Conservation (phyloP, 768 basidiomycete genomes). For the Tulasnella sp. region DNA sequence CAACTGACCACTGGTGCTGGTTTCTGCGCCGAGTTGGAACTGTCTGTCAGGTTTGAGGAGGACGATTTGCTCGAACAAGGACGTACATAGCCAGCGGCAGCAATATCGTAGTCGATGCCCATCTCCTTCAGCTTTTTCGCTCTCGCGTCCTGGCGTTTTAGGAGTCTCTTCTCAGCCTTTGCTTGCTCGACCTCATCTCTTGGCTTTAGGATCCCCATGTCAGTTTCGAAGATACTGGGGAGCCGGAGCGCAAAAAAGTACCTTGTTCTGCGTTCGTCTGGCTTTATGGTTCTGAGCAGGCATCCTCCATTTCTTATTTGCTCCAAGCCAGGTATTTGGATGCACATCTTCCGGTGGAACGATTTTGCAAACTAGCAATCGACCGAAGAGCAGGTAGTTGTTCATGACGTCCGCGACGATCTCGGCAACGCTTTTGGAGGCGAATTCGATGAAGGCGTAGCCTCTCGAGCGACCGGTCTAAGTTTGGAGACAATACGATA, state of each 20-base stretch:
- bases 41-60: neutral
- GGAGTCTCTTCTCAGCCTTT: conserved; percentile 56
- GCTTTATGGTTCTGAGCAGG: conserved; percentile 68
- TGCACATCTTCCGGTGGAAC: conserved; percentile 87
- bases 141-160: conserved; percentile 67
- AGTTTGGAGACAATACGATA: too few relatives aligned
- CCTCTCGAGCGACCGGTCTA: conserved; percentile 95
- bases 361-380: conserved; percentile 83
- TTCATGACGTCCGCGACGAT: conserved; percentile 99
- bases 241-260: conserved; percentile 30
- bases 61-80: neutral
- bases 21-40: neutral
- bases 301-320: conserved; percentile 80
- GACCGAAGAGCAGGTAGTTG: conserved; percentile 93
- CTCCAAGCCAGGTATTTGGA: conserved; percentile 93
- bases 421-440: conserved; percentile 77
- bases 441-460: conserved; percentile 94
- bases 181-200: conserved; percentile 48
- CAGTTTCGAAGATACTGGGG: neutral
- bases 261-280: conserved; percentile 76
- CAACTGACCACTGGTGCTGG: neutral
- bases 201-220: conserved; percentile 54
- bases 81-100: conserved; percentile 75
- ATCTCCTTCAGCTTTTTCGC: conserved; percentile 69
- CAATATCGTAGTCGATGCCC: conserved; percentile 85